Percentiles rank a stretch among this genome's conserved stretches.
phyloP scores from a whole-genome alignment of 106 monocot genomes.

The Narthecium ossifragum region DNA sequence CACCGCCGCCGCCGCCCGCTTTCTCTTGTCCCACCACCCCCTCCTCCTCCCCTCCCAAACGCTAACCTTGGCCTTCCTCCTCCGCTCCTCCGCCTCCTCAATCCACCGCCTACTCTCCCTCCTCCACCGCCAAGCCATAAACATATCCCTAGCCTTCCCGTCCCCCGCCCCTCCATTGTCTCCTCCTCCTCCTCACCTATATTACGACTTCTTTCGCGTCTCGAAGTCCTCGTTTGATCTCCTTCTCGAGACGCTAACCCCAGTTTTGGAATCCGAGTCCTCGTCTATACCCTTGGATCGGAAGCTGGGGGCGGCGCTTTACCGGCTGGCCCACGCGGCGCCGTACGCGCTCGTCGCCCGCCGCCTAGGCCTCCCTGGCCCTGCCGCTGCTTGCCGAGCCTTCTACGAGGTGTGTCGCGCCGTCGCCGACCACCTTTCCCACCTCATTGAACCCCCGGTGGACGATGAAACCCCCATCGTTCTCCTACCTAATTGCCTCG shows the following conservation, averaged over 20 bases:
- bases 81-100: slow-evolving; percentile 18
- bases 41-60: slow-evolving; percentile 23
- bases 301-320: slow-evolving; percentile 67
- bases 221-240: slow-evolving; percentile 53
- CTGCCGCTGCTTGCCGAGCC: slow-evolving; percentile 42
- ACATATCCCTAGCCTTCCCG: slow-evolving; percentile 53
- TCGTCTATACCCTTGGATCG: slow-evolving; percentile 48
- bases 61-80: slow-evolving; percentile 12
- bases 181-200: slow-evolving; percentile 33
- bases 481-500: slow-evolving; percentile 63
- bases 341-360: slow-evolving; percentile 29
- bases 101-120: slow-evolving; percentile 13
- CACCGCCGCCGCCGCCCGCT: slow-evolving; percentile 18
- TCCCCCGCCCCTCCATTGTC: slow-evolving; percentile 23
- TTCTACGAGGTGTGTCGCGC: slow-evolving; percentile 68
- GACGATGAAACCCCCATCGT: slow-evolving; percentile 17
- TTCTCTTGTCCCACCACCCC: slow-evolving; percentile 22
- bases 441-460: slow-evolving; percentile 52
- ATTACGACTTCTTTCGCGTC: slow-evolving; percentile 66
- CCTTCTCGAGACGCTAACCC: slow-evolving; percentile 58
- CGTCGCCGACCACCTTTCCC: slow-evolving; percentile 32
- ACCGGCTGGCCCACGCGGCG: slow-evolving; percentile 67
- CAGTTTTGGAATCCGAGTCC: slow-evolving; percentile 20
- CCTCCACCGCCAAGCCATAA: slow-evolving; percentile 5
- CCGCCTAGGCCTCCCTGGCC: slow-evolving; percentile 44